Percentiles rank a stretch among this genome's conserved stretches.
phyloP scores from a whole-genome alignment of 352 stramenopile species.

The Globisporangium carolinianum region DNA sequence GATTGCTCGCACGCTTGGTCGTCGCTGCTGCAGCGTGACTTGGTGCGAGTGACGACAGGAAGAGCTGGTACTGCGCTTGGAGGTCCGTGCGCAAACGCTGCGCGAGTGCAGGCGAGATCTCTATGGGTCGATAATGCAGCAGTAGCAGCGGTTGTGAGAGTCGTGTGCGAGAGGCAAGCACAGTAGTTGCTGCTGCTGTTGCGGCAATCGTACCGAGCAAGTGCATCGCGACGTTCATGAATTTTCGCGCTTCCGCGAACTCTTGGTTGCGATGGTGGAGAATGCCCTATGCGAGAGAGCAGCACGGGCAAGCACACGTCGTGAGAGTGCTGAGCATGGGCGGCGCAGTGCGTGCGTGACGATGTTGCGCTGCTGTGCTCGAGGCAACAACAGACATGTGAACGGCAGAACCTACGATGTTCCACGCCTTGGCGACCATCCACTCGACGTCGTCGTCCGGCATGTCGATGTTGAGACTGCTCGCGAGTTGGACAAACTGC shows the following conservation, averaged over 20 bases:
- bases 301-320: no score
- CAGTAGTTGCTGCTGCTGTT: not conserved
- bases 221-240: slow-evolving; percentile 33
- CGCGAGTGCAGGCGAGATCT: slow-evolving; percentile 20
- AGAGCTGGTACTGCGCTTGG: slow-evolving; percentile 37
- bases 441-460: slow-evolving; percentile 54
- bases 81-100: slow-evolving; percentile 25
- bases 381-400: not conserved
- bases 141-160: not conserved
- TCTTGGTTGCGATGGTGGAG: slow-evolving; percentile 24
- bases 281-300: slow-evolving; percentile 21
- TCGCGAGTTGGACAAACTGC: slow-evolving; percentile 49
- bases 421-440: slow-evolving; percentile 73
- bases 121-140: slow-evolving; percentile 10
- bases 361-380: not conserved
- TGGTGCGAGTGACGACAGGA: slow-evolving; percentile 10
- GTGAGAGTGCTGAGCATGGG: no score
- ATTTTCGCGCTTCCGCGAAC: slow-evolving; percentile 24
- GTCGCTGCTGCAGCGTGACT: not conserved
- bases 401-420: slow-evolving; percentile 36
- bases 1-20: not conserved
- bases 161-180: not conserved
- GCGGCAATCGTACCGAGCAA: slow-evolving; percentile 25
- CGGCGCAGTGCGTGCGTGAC: no score
- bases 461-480: slow-evolving; percentile 38